These are phyloP conservation scores for Stromatinia cepivora DNA, from an alignment of 2,329 filamentous ascomycete species.

Conservation along the genomic window DNA sequence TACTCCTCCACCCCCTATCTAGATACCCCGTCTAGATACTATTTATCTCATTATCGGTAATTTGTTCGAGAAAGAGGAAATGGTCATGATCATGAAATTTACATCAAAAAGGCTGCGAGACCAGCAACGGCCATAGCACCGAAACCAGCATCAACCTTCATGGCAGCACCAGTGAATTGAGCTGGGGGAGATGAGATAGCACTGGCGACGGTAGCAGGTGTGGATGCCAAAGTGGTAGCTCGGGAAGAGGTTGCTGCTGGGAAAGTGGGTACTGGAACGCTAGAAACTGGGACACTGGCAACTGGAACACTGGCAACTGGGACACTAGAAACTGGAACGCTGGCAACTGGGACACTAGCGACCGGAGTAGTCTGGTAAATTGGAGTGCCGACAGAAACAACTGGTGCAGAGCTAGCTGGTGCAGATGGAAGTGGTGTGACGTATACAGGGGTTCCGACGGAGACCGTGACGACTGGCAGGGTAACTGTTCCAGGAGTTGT, in stretches of 20 bases:
- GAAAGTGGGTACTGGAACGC: neutral
- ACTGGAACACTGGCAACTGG: neutral
- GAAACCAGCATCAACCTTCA: constrained; percentile 30
- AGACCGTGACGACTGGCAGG: constrained; percentile 27
- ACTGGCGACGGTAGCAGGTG: constrained; percentile 11
- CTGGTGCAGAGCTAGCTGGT: constrained; percentile 4
- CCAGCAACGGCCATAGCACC: constrained; percentile 33
- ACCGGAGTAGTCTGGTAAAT: neutral
- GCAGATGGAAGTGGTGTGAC: constrained; percentile 6
- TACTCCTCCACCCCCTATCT: constrained; percentile 25
- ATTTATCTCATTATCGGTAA: constrained; percentile 26
- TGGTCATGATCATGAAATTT: constrained; percentile 25
- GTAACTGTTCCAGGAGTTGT: constrained; percentile 27
- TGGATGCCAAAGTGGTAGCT: constrained; percentile 12
- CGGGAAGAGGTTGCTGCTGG: neutral
- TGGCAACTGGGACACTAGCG: neutral
- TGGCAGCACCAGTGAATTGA: constrained; percentile 30
- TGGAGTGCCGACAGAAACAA: neutral
- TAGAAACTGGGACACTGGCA: neutral
- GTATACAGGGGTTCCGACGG: constrained; percentile 15
- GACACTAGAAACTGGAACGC: neutral
- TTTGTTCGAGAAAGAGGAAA: constrained; percentile 20
- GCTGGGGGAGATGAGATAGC: constrained; percentile 24
- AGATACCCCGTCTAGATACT: constrained; percentile 23
- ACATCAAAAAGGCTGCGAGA: constrained; percentile 35